Evolutionary conservation across 768 basidiomycete genomes (phyloP), one percentile per base, ranked within the genome.

Genomic region (Suillus subalutaceus): DNA sequence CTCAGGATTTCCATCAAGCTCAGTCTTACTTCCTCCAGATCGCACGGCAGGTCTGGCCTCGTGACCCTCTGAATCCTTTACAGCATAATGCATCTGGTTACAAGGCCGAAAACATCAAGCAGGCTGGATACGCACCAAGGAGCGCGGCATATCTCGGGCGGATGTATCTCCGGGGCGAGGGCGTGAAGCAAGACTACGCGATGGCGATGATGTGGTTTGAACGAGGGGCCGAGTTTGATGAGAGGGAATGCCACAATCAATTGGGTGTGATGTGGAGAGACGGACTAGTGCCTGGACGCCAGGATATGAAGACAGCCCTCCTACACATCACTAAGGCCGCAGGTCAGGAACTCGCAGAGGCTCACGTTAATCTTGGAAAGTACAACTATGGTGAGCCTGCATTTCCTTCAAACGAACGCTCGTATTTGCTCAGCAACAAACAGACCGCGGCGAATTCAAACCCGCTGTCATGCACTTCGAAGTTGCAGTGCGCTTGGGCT

Each of bases 91-190:
- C 77, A 59, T 69, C 80, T 16, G 63, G 65, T 6, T 73, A 77
- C 67, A 84, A 89, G 78, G 85, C 86, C 13, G 87, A 89, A 32
- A 78, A 79, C 41, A 79, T 80, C 37, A 79, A 82, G 0, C 77
- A 85, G n/a, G 81, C 80, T 4, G 86, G 89, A 37, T 80, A 83
- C 60, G 96, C 93, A 0, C 88, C 91, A 6, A 85, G 89, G 2
- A 90, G 93, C 62, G 95, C 96, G 7, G 93, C 86, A 3, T 98
- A 93, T 77, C 76, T 99, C 8, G 97, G 97, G 0, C 86, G 94
- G 65, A 99, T 99, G 96, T 92, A 91, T 71, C 77, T 99, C 40
- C 84, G 97, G 44, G 97, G 97, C 0, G 97, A 99, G 75, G 97
- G 96, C 8, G 88, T 93, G 30, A 90, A 90, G 70, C 82, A 83